Base-by-base conservation (phyloP, 371 early-diverging fungal genomes). In the Coemansia sp. region DNA sequence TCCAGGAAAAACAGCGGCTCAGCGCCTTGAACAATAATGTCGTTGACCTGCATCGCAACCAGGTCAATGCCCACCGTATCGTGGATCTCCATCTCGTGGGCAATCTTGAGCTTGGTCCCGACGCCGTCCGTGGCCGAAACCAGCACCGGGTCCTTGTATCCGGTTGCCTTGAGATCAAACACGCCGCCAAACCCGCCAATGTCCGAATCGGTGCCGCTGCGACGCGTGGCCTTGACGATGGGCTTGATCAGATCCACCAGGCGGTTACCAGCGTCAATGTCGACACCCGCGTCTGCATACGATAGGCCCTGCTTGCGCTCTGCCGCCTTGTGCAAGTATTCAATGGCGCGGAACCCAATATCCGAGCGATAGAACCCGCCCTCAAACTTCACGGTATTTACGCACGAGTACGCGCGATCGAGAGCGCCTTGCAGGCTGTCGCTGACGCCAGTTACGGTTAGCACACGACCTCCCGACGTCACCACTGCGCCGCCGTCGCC, bases 11-110 rank as follows among this genome's bases (percentile, higher is more conserved):
- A 92, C 39, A 98, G 82, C 4, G 99, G 98, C 74, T 98, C 98
- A 10, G 98, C 99, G 39, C 98, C 99, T 81, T 98, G 98, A n/a
- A 96, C 98, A 51, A 98, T 84, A 60, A 98, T 81, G 72, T 98
- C 99, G 79, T 98, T 98, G 67, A 97, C 99, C 75, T 89, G 94
- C 99, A 98, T 98, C 16, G 98, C 99, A 39, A 98, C 99, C 53
- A 96, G 82, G 76, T 98, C 99, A 64, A 96, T 91, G 57, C 95
- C 83, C 49, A 98, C 93, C 3, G 96, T 93, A 75, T 93, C 87
- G 72, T 95, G 94, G 60, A 88, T 89, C 50, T 85, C 80, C 68
- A 86, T 84, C 30, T 84, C 84, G 54, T 95, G 94, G 3, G 98
- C 98, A 68, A 98, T 85, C 84, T 90, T 95, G 59, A 98, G 88